phyloP scores from a whole-genome alignment of 2,329 filamentous ascomycete genomes.

The Calonectria hongkongensis region DNA sequence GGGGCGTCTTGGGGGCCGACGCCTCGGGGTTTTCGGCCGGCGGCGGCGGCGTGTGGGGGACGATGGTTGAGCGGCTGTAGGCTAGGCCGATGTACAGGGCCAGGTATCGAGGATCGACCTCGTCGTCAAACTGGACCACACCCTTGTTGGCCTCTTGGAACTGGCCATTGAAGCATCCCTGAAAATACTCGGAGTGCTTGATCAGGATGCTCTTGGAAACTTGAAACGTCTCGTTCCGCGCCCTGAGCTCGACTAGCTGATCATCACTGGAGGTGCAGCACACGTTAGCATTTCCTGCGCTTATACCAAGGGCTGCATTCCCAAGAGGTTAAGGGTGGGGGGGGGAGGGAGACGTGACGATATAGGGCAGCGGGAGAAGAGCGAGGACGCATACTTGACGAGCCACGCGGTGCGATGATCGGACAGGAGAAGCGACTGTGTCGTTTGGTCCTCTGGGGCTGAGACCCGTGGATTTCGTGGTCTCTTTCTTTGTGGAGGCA shows the following conservation, averaged over 20 bases:
- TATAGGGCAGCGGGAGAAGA: constrained; percentile 19
- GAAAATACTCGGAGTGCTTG: constrained; percentile 60
- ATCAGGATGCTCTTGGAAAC: constrained; percentile 57
- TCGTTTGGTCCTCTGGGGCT: constrained; percentile 44
- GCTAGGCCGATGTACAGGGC: constrained; percentile 60
- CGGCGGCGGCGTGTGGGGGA: constrained; percentile 54
- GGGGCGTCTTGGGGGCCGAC: constrained; percentile 50
- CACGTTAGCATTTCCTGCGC: neutral
- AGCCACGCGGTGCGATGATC: constrained; percentile 60
- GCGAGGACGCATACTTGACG: constrained; percentile 55
- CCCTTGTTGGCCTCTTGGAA: constrained; percentile 56
- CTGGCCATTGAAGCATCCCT: constrained; percentile 52
- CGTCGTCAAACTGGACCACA: constrained; percentile 55
- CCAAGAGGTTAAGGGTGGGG: neutral
- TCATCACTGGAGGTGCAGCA: constrained; percentile 52
- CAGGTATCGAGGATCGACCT: constrained; percentile 59
- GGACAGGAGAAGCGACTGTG: constrained; percentile 53
- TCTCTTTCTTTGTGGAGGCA: constrained; percentile 55
- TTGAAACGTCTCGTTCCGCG: constrained; percentile 55
- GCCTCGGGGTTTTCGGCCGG: constrained; percentile 53
- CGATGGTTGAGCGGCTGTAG: constrained; percentile 59
- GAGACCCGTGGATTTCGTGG: constrained; percentile 42
- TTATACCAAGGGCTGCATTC: neutral
- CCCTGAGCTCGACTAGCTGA: constrained; percentile 56
- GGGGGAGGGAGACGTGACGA: constrained; percentile 29